A percentile compares a stretch with the other conserved stretches of the same genome.
phyloP scores from a whole-genome alignment of 2,329 filamentous ascomycete genomes.

The Talaromyces verruculosus region DNA sequence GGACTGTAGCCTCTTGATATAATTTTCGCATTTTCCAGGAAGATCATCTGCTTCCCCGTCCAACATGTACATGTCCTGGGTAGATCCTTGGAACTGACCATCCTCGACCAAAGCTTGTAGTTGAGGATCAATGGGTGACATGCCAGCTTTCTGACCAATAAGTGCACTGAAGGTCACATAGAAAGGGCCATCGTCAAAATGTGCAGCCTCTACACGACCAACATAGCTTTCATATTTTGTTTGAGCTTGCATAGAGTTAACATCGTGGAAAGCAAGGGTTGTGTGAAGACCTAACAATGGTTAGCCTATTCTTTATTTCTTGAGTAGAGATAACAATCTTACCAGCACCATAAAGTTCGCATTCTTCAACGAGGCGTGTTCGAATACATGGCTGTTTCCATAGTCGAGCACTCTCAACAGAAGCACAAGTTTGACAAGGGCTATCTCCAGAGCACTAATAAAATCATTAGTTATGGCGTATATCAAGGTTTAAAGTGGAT shows the following conservation, averaged over 20 bases:
- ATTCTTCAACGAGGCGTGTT: constrained; percentile 58
- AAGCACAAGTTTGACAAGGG: constrained; percentile 59
- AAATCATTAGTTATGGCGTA: not conserved
- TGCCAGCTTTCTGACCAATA: constrained; percentile 39
- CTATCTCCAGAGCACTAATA: constrained; percentile 58
- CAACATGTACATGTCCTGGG: constrained; percentile 49
- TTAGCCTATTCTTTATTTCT: not conserved
- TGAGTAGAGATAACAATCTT: constrained; percentile 12
- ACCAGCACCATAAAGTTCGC: constrained; percentile 58
- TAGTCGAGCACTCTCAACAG: constrained; percentile 60
- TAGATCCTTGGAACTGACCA: constrained; percentile 37
- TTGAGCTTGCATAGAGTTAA: constrained; percentile 50
- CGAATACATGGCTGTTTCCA: constrained; percentile 63
- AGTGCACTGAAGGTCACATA: constrained; percentile 50
- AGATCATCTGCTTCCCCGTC: constrained; percentile 53
- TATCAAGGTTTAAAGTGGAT: not conserved
- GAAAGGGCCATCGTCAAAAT: constrained; percentile 54
- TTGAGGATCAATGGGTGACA: constrained; percentile 42
- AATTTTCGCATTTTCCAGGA: constrained; percentile 54
- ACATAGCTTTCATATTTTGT: constrained; percentile 50
- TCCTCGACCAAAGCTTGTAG: constrained; percentile 44
- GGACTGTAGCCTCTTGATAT: constrained; percentile 51
- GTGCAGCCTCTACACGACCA: constrained; percentile 56
- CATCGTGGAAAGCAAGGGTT: constrained; percentile 53
- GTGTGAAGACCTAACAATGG: constrained; percentile 46